These are phyloP conservation scores for Decorospora gaudefroyi DNA, from an alignment of 2,329 filamentous ascomycete genomes.

Conservation along the genomic window DNA sequence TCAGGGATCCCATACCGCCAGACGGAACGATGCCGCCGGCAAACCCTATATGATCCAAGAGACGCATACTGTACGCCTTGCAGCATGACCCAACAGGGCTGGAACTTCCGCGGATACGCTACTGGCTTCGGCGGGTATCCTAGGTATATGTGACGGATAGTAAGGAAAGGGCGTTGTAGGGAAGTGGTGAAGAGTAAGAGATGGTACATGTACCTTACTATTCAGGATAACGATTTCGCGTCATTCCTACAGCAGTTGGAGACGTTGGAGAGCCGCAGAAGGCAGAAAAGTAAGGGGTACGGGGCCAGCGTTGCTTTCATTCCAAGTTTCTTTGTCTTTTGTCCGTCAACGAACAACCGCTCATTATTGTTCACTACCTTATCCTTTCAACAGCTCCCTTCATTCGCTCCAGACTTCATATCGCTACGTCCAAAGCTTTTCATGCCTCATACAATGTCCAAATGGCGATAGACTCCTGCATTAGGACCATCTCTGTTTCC, in stretches of 20 bases:
- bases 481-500: too few relatives aligned
- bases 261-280: too few relatives aligned
- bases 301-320: too few relatives aligned
- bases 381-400: too few relatives aligned
- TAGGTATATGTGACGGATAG: background rate
- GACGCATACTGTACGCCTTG: slow-evolving; percentile 9
- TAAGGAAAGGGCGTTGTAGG: background rate
- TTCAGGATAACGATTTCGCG: background rate
- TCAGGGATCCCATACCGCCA: slow-evolving; percentile 10
- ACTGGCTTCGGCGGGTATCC: slow-evolving; percentile 2
- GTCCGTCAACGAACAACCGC: background rate
- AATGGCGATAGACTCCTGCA: too few relatives aligned
- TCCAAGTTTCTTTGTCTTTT: background rate
- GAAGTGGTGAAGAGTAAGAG: background rate
- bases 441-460: too few relatives aligned
- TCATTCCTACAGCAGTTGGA: background rate
- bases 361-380: background rate
- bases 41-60: background rate
- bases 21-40: background rate
- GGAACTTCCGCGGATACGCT: slow-evolving; percentile 11
- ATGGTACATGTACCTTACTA: background rate
- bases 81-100: slow-evolving; percentile 1
- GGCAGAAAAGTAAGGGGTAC: too few relatives aligned
- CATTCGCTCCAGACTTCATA: too few relatives aligned
- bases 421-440: too few relatives aligned